Conservation (phyloP, 257 asterid genomes). For the Nicotiana obtusifolia region DNA sequence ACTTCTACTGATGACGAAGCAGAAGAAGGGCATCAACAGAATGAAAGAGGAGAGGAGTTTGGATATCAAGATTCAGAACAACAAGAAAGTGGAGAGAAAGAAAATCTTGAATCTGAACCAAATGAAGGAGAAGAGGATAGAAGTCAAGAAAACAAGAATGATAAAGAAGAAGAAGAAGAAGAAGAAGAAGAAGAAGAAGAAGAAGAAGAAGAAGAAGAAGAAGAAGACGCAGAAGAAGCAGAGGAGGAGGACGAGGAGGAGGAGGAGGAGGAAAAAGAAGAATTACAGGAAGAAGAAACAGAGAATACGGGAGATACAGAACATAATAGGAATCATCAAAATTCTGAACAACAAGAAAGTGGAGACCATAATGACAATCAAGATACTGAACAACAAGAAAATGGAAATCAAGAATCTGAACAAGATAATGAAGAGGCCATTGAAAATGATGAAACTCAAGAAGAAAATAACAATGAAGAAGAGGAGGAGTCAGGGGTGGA, state of each 20-base stretch:
- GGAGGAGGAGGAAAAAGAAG: background rate
- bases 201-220: background rate
- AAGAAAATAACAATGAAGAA: background rate
- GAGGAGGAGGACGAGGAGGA: background rate
- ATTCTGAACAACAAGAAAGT: too few species aligned
- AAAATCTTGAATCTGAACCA: background rate
- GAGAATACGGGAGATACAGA: too few species aligned
- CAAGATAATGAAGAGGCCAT: background rate
- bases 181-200: background rate
- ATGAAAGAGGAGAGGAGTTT: too few species aligned
- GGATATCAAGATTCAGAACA: background rate
- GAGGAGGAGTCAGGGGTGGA: background rate
- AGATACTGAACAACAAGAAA: too few species aligned
- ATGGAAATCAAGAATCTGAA: too few species aligned
- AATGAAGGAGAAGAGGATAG: background rate
- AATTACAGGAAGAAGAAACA: too few species aligned
- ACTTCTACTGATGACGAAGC: too few species aligned
- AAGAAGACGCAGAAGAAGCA: background rate
- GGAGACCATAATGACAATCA: too few species aligned
- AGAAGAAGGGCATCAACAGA: too few species aligned
- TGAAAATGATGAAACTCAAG: background rate
- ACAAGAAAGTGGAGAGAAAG: background rate
- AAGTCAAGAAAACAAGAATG: background rate
- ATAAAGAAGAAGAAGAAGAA: background rate
- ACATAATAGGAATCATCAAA: too few species aligned